Percentiles rank a stretch among this genome's conserved stretches.
phyloP scores from a whole-genome alignment of 345 rosid species.

The Populus tremula region DNA sequence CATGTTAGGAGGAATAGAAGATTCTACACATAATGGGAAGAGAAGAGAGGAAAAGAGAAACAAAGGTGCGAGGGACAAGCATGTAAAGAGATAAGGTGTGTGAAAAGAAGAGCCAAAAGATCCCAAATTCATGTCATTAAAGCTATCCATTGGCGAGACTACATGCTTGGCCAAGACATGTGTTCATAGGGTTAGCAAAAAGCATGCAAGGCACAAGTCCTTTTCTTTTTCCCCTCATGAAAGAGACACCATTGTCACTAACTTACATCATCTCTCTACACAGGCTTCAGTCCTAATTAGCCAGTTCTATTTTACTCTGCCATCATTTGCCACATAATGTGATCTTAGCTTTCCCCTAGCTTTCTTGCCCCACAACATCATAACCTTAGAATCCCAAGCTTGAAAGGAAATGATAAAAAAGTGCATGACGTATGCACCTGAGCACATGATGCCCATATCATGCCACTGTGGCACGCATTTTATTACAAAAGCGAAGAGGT shows the following conservation, averaged over 20 bases:
- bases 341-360: background rate
- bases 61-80: background rate
- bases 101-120: background rate
- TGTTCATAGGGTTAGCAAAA: background rate
- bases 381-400: background rate
- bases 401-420: background rate
- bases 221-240: too few species aligned
- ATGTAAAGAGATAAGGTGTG: background rate
- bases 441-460: background rate
- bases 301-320: background rate
- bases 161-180: background rate
- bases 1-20: background rate
- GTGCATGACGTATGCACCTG: background rate
- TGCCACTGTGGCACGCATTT: background rate
- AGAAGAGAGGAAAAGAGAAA: background rate
- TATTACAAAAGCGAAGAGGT: background rate
- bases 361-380: background rate
- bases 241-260: too few species aligned
- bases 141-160: too few species aligned
- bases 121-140: background rate
- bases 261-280: too few species aligned
- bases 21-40: background rate
- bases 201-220: too few species aligned
- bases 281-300: background rate
- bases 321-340: too few species aligned